Evolutionary conservation across 108 stramenopile species (phyloP).

Genomic region (Nitzschia putrida): DNA sequence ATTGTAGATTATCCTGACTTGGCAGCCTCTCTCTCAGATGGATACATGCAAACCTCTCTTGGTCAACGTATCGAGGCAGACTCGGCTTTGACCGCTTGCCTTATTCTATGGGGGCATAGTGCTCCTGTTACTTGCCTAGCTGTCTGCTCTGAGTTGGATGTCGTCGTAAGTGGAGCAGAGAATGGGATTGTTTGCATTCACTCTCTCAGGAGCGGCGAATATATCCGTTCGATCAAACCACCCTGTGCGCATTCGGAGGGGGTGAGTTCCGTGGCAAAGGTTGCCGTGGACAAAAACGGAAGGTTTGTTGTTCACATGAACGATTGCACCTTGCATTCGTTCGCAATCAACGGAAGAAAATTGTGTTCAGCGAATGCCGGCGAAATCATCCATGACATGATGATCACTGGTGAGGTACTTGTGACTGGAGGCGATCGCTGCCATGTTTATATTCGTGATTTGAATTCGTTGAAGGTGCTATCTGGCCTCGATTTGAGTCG

Average conservation of each 20-base stretch:
- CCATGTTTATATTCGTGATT: constrained; percentile 59
- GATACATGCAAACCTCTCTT: constrained; percentile 67
- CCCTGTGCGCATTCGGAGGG: background rate
- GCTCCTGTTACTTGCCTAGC: constrained; percentile 65
- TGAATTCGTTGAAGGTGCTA: constrained; percentile 52
- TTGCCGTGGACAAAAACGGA: constrained; percentile 64
- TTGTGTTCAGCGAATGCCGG: constrained; percentile 50
- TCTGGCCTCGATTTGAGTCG: constrained; percentile 67
- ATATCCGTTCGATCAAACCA: constrained; percentile 58
- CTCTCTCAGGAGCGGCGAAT: constrained; percentile 67
- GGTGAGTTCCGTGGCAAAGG: constrained; percentile 41
- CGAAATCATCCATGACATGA: constrained; percentile 74
- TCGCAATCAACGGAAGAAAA: constrained; percentile 67
- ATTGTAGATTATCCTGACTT: constrained; percentile 76
- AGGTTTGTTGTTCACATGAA: constrained; percentile 60
- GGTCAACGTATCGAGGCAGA: constrained; percentile 39
- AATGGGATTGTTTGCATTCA: constrained; percentile 76
- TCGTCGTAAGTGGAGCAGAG: constrained; percentile 65
- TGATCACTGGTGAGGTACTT: constrained; percentile 64
- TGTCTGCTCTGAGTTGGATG: constrained; percentile 68
- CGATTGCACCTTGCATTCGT: constrained; percentile 60
- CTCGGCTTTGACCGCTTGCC: constrained; percentile 49
- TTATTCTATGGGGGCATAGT: constrained; percentile 71
- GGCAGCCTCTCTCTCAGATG: constrained; percentile 66
- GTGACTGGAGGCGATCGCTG: constrained; percentile 78